Conservation (phyloP, 148 eudicot genomes). For the Vaccinium darrowii region DNA sequence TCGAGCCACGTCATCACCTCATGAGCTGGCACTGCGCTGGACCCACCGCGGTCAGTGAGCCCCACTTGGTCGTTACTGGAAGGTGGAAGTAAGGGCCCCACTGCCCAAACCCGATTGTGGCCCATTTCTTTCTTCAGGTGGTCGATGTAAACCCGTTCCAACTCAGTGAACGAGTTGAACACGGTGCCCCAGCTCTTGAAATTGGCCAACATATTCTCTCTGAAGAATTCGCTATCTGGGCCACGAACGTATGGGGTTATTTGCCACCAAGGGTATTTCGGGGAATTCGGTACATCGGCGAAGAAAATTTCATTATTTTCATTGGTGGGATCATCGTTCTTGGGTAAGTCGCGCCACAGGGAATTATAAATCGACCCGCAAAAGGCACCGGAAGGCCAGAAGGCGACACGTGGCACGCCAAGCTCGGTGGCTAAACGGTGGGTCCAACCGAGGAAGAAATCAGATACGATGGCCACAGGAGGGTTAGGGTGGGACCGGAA, state of each 20-base stretch:
- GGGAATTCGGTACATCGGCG: constrained; percentile 21
- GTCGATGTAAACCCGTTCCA: constrained; percentile 45
- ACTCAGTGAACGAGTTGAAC: constrained; percentile 42
- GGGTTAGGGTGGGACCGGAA: constrained; percentile 45
- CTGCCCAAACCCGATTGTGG: constrained; percentile 35
- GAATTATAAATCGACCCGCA: constrained; percentile 10
- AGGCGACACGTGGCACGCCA: constrained; percentile 45
- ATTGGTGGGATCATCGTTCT: constrained; percentile 1
- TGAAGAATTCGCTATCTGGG: constrained; percentile 31
- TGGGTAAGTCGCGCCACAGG: constrained; percentile 22
- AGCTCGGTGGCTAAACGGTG: constrained; percentile 37
- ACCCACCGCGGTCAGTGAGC: constrained; percentile 4
- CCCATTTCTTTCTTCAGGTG: constrained; percentile 28
- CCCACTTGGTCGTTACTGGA: background rate
- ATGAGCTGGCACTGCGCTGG: constrained; percentile 6
- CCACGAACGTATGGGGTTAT: constrained; percentile 34
- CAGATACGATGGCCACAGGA: constrained; percentile 60
- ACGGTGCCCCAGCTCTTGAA: constrained; percentile 49
- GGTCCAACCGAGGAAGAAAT: constrained; percentile 70
- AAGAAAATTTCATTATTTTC: background rate
- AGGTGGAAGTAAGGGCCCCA: constrained; percentile 42
- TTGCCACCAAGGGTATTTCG: constrained; percentile 22
- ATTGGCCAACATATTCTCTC: constrained; percentile 37
- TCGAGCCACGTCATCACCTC: constrained; percentile 59
- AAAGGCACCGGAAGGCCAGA: constrained; percentile 38